Conservation (phyloP, 2,329 filamentous ascomycete genomes). For the Penicillium crustosum region DNA sequence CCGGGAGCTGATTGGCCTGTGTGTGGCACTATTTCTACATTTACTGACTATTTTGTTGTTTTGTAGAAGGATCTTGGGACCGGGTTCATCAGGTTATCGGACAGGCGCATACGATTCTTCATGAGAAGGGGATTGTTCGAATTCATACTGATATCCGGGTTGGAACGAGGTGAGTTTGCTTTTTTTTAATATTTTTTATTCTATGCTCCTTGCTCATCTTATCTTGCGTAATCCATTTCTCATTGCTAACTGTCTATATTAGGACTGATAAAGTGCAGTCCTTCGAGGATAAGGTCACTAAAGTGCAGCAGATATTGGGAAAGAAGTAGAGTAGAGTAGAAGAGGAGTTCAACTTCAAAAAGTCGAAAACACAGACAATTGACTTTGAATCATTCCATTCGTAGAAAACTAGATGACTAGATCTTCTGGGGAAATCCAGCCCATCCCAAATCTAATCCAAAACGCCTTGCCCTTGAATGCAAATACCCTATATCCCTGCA, state of each 20-base stretch:
- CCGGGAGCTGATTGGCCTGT: neutral
- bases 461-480: neutral
- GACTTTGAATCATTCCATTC: constrained; percentile 4
- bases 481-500: neutral
- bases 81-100: constrained; percentile 81
- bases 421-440: neutral
- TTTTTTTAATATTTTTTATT: neutral
- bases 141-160: constrained; percentile 88
- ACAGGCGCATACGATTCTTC: constrained; percentile 78
- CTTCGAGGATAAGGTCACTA: constrained; percentile 73
- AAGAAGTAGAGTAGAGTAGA: constrained; percentile 20
- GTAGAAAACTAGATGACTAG: neutral
- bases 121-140: constrained; percentile 72
- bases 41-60: neutral
- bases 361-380: neutral
- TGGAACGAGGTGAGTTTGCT: constrained; percentile 66
- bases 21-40: neutral
- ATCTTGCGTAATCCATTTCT: constrained; percentile 11
- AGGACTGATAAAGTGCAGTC: constrained; percentile 85
- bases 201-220: neutral
- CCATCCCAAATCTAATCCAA: neutral
- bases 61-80: constrained; percentile 86
- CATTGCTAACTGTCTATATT: constrained; percentile 11
- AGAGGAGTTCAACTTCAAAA: neutral
- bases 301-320: constrained; percentile 55